These are phyloP conservation scores for Triticum dicoccoides DNA, from an alignment of 176 grass and related monocot genomes.

Conservation along the genomic window DNA sequence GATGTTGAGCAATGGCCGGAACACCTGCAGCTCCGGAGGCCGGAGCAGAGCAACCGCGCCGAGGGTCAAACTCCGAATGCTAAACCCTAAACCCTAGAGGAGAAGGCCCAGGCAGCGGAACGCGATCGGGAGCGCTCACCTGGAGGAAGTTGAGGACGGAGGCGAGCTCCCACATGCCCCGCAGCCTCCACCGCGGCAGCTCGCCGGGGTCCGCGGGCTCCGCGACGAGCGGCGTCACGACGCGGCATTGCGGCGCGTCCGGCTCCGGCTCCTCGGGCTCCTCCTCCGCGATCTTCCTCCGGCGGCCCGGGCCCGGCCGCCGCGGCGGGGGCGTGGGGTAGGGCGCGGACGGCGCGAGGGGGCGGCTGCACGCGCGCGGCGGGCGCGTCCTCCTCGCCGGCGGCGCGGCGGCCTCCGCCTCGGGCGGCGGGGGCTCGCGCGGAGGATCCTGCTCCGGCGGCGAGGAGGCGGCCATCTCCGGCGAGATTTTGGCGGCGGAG, in stretches of 20 bases:
- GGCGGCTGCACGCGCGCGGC: slow-evolving; percentile 76
- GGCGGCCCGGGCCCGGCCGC: slow-evolving; percentile 50
- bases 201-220: slow-evolving; percentile 48
- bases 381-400: slow-evolving; percentile 48
- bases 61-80: slow-evolving; percentile 1
- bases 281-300: slow-evolving; percentile 17
- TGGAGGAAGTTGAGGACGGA: slow-evolving; percentile 89
- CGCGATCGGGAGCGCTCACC: slow-evolving; percentile 37
- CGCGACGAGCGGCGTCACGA: slow-evolving; percentile 71
- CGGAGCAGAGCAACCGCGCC: slow-evolving; percentile 24
- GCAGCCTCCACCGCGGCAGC: slow-evolving; percentile 59
- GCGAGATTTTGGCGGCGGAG: slow-evolving; percentile 4
- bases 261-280: slow-evolving; percentile 32
- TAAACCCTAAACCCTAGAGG: slow-evolving; percentile 24
- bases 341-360: slow-evolving; percentile 19
- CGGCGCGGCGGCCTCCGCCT: background rate
- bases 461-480: slow-evolving; percentile 24
- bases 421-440: background rate
- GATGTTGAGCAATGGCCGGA: slow-evolving; percentile 80
- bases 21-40: slow-evolving; percentile 54
- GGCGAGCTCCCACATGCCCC: slow-evolving; percentile 95
- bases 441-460: slow-evolving; percentile 17
- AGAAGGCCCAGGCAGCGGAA: background rate
- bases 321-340: slow-evolving; percentile 20
- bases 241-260: slow-evolving; percentile 41